Base-by-base conservation (phyloP, 345 rosid genomes). In the Eucalyptus cloeziana region DNA sequence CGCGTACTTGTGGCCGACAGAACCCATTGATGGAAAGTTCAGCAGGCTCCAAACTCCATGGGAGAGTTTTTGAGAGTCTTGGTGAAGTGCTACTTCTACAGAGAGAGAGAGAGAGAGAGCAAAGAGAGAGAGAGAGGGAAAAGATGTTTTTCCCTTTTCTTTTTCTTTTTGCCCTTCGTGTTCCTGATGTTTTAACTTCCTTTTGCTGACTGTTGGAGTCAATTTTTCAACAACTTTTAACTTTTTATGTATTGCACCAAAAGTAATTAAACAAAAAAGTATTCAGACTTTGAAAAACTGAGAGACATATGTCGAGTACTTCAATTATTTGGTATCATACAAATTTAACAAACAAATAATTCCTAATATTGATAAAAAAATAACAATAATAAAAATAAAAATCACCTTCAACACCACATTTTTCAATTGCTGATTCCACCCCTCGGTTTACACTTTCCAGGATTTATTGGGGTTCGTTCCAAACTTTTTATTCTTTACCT, bases 21-120 rank as follows among this genome's bases (percentile, higher is more conserved):
- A 76, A 76, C 83, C 83, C 83, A 11, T 22, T 10, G 83, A 76
- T 76, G 83, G 83, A 37, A 86, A 60, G 50, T 31, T 50, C 58
- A 76, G 62, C 87, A 87, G 47, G 21, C 89, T 83, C 91, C 89
- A 88, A 90, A 87, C 93, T 89, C 91, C 90, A 94, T 92, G 90
- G 90, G 76, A 88, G 91, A 87, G 85, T 9, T 19, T 69, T 52
- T 15, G 13, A 16, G 10, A 87, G 76, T 43, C 13, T 69, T 6
- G 33, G 27, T 25, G 64, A 69, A 86, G 15, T 89, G 89, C 44
- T 86, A 87, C 90, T 76, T 52, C 86, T 88, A 54, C 22, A 86
- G 86, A 67, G 81, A 81, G 51, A 54, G 3, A 37, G 5, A 67
- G 71, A 60, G 87, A 81, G 51, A 54, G 3, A 37, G 5, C 40